Conservation (phyloP, 768 basidiomycete species). For the Termitomyces heimii region DNA sequence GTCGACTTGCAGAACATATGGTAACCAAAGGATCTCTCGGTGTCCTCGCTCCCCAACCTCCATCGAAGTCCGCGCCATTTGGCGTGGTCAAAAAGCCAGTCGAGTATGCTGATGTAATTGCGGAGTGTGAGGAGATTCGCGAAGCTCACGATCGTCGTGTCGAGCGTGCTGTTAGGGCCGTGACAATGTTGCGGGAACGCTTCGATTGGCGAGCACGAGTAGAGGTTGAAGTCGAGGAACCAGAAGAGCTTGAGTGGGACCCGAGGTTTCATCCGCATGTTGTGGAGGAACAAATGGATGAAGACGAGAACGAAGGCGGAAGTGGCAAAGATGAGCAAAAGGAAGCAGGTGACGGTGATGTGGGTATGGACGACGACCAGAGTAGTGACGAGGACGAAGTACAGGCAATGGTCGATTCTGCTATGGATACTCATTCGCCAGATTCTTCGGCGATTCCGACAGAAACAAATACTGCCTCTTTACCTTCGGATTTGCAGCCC, state of each 20-base stretch:
- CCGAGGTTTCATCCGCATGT: slow-evolving; percentile 29
- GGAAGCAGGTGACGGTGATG: slow-evolving; percentile 20
- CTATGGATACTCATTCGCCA: slow-evolving; percentile 18
- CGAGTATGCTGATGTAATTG: slow-evolving; percentile 58
- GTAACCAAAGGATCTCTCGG: slow-evolving; percentile 48
- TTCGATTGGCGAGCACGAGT: slow-evolving; percentile 84
- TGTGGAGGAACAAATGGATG: slow-evolving; percentile 5
- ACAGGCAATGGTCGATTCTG: slow-evolving; percentile 25
- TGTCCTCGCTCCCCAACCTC: slow-evolving; percentile 32
- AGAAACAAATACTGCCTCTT: background rate
- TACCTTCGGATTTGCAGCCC: background rate
- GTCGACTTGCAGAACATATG: slow-evolving; percentile 65
- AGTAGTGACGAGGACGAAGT: slow-evolving; percentile 20
- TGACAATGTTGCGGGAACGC: slow-evolving; percentile 70
- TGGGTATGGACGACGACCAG: slow-evolving; percentile 16
- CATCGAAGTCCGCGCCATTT: slow-evolving; percentile 11
- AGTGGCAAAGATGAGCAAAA: slow-evolving; percentile 22
- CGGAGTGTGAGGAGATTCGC: slow-evolving; percentile 61
- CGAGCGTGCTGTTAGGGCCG: slow-evolving; percentile 74
- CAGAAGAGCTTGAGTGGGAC: slow-evolving; percentile 72
- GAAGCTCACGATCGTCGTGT: slow-evolving; percentile 70
- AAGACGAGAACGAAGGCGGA: slow-evolving; percentile 16
- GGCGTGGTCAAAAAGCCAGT: slow-evolving; percentile 26
- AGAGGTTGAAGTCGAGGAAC: slow-evolving; percentile 72
- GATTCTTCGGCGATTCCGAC: slow-evolving; percentile 5